Conservation (phyloP, 176 grass and related monocot species). For the Cenchrus fungigraminus region DNA sequence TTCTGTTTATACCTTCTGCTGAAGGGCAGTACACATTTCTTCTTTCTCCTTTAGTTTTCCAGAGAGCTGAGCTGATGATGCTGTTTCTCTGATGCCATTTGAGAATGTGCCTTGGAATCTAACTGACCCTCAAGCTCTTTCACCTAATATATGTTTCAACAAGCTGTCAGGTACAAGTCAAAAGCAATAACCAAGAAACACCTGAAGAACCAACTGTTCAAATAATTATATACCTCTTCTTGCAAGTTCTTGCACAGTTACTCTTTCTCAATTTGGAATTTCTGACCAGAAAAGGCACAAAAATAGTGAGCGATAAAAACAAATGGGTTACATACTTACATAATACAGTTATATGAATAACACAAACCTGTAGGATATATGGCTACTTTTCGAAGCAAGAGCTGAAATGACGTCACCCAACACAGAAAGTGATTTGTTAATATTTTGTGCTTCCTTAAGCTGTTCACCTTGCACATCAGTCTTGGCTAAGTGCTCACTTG, state of each 20-base stretch:
- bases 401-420: too few species aligned
- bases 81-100: constrained; percentile 72
- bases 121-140: constrained; percentile 67
- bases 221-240: constrained; percentile 70
- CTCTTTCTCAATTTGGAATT: constrained; percentile 42
- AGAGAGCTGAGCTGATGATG: constrained; percentile 52
- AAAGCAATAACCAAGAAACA: constrained; percentile 1
- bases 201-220: not conserved
- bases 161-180: constrained; percentile 22
- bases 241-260: constrained; percentile 73
- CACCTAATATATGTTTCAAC: constrained; percentile 47
- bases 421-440: too few species aligned
- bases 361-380: too few species aligned
- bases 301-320: too few species aligned
- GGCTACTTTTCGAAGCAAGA: too few species aligned
- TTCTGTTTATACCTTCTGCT: constrained; percentile 62
- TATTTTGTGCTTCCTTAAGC: too few species aligned
- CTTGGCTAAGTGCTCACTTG: too few species aligned
- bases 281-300: too few species aligned
- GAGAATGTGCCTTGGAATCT: constrained; percentile 57
- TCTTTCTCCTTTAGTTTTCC: constrained; percentile 88
- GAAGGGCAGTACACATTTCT: constrained; percentile 64
- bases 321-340: too few species aligned
- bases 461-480: too few species aligned
- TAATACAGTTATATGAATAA: too few species aligned